A percentile compares a stretch with the other conserved stretches of the same genome.
These are phyloP conservation scores for Nemania serpens DNA, from an alignment of 2,329 filamentous ascomycete genomes.

Conservation along the genomic window DNA sequence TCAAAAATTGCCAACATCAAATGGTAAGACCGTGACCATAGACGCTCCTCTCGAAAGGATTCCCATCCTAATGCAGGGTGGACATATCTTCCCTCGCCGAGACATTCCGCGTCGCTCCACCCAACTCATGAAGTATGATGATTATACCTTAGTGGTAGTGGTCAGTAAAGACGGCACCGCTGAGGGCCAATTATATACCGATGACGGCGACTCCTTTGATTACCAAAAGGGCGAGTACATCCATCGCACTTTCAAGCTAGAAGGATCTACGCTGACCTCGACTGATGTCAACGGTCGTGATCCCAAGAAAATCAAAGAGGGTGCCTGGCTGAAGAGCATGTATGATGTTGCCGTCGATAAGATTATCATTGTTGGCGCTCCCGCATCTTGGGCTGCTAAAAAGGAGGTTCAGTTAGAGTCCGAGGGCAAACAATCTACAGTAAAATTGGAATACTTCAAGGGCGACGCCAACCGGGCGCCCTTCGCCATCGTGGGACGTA, in stretches of 20 bases:
- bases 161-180: conserved; percentile 70
- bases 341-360: conserved; percentile 78
- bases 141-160: conserved; percentile 86
- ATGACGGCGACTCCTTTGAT: conserved; percentile 93
- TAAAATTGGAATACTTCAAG: conserved; percentile 63
- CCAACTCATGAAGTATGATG: conserved; percentile 89
- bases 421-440: conserved; percentile 58
- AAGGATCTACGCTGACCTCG: conserved; percentile 65
- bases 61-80: conserved; percentile 88
- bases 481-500: conserved; percentile 57
- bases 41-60: conserved; percentile 82
- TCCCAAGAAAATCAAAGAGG: conserved; percentile 63
- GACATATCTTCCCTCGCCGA: conserved; percentile 88
- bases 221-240: conserved; percentile 86
- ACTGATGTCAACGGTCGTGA: conserved; percentile 65
- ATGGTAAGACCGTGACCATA: conserved; percentile 71
- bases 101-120: conserved; percentile 85
- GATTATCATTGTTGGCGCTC: conserved; percentile 81
- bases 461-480: conserved; percentile 53
- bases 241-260: conserved; percentile 77
- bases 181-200: conserved; percentile 82
- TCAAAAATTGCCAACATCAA: conserved; percentile 69
- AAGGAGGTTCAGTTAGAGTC: conserved; percentile 61
- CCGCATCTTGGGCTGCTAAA: conserved; percentile 70
- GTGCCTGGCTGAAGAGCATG: conserved; percentile 80